Conservation (phyloP, 2,329 filamentous ascomycete species). For the Cryphonectria radicalis region DNA sequence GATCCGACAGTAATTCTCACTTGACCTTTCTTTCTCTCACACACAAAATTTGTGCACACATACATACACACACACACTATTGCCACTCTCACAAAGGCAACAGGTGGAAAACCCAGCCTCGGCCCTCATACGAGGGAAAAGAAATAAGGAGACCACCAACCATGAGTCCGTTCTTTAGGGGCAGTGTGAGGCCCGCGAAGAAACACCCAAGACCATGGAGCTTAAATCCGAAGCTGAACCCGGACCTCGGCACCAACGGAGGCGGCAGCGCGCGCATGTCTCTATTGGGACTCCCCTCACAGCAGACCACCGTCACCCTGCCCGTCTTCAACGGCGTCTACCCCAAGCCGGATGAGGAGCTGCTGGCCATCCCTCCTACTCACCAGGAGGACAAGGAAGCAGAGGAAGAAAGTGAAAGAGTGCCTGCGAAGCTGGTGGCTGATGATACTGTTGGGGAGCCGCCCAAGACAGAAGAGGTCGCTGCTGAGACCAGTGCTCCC, state of each 20-base stretch:
- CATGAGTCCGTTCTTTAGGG: slow-evolving; percentile 30
- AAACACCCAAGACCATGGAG: slow-evolving; percentile 27
- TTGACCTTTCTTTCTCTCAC: neutral
- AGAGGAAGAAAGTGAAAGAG: neutral
- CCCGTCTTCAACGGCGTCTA: slow-evolving; percentile 29
- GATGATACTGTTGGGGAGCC: no score
- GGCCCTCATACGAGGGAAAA: neutral
- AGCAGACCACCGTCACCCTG: slow-evolving; percentile 19
- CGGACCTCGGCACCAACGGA: slow-evolving; percentile 18
- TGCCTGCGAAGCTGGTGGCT: no score
- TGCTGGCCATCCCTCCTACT: neutral
- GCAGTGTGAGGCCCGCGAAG: slow-evolving; percentile 24
- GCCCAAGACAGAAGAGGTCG: neutral
- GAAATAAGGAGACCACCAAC: neutral
- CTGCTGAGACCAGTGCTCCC: neutral
- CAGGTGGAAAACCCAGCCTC: neutral
- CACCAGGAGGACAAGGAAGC: neutral
- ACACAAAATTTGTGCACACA: neutral
- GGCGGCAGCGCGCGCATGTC: slow-evolving; percentile 8
- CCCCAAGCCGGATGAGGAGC: slow-evolving; percentile 6
- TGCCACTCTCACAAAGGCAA: neutral
- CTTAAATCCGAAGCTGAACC: slow-evolving; percentile 28
- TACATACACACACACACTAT: neutral
- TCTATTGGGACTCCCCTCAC: slow-evolving; percentile 14
- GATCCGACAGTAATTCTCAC: neutral